These are phyloP conservation scores for Chaetomiaceae sp. DNA, from an alignment of 2,329 filamentous ascomycete species.

Conservation along the genomic window DNA sequence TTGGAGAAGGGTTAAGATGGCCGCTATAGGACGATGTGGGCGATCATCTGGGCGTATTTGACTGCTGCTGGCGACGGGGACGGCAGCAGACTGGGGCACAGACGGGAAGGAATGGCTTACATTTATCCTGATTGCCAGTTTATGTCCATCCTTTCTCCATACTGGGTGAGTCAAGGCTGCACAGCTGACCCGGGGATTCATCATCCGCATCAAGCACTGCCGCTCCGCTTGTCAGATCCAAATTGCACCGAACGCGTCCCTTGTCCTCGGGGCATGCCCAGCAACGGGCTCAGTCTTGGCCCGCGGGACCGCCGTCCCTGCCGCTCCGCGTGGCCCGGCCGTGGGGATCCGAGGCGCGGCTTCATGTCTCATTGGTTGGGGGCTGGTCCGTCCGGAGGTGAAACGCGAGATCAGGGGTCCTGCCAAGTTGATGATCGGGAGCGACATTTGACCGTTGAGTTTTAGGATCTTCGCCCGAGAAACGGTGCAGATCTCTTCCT, in stretches of 20 bases:
- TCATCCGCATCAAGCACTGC: background rate
- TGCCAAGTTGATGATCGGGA: background rate
- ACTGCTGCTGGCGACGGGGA: background rate
- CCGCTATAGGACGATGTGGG: background rate
- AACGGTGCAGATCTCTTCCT: constrained; percentile 1
- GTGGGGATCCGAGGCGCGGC: background rate
- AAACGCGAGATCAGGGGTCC: background rate
- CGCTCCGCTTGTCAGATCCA: background rate
- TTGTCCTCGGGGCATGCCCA: background rate
- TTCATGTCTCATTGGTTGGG: background rate
- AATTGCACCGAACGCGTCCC: background rate
- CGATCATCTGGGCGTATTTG: background rate
- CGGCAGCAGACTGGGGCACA: background rate
- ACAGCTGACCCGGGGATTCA: constrained; percentile 2
- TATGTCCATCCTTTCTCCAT: background rate
- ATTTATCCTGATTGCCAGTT: constrained; percentile 14
- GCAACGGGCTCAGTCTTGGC: background rate
- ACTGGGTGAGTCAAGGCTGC: background rate
- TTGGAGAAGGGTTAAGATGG: background rate
- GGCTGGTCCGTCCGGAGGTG: background rate
- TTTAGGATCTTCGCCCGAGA: background rate
- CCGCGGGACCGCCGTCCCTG: background rate
- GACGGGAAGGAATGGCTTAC: background rate
- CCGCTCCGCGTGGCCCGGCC: background rate
- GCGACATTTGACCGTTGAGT: background rate